Conservation (phyloP, 768 basidiomycete genomes). For the Holtermanniella nyarrowii region DNA sequence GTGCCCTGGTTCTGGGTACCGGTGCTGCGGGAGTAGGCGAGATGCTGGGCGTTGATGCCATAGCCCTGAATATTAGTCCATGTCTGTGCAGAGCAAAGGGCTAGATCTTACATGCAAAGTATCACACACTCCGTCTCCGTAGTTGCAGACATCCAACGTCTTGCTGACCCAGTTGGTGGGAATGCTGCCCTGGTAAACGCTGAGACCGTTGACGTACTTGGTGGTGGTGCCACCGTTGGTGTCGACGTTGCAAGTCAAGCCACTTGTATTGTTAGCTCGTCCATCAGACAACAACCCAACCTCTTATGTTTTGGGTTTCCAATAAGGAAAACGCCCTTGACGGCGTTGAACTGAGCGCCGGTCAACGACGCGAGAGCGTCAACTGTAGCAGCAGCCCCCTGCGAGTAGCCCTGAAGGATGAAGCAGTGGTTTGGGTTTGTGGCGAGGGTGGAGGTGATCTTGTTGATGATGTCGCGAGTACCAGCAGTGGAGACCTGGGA, state of each 20-base stretch:
- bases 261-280: no score
- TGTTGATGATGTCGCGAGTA: constrained; percentile 11
- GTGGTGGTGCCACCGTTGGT: constrained; percentile 14
- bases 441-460: constrained; percentile 3
- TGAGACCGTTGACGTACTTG: constrained; percentile 11
- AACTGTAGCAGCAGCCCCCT: constrained; percentile 19
- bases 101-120: no score
- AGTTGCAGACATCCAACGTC: constrained; percentile 16
- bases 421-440: constrained; percentile 11
- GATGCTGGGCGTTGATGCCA: constrained; percentile 33
- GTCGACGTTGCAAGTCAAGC: constrained; percentile 15
- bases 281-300: no score
- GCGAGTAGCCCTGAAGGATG: constrained; percentile 15
- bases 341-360: constrained; percentile 10
- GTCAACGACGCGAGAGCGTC: constrained; percentile 8
- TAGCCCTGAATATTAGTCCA: constrained; percentile 22
- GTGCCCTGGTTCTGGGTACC: no score
- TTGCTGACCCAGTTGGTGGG: constrained; percentile 13
- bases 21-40: constrained; percentile 18
- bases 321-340: constrained; percentile 22
- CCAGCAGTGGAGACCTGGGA: constrained; percentile 12
- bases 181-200: constrained; percentile 7
- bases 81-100: no score
- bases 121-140: constrained; percentile 16
- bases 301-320: constrained; percentile 16